phyloP scores from a whole-genome alignment of 768 basidiomycete species.

The Mycena filopes region DNA sequence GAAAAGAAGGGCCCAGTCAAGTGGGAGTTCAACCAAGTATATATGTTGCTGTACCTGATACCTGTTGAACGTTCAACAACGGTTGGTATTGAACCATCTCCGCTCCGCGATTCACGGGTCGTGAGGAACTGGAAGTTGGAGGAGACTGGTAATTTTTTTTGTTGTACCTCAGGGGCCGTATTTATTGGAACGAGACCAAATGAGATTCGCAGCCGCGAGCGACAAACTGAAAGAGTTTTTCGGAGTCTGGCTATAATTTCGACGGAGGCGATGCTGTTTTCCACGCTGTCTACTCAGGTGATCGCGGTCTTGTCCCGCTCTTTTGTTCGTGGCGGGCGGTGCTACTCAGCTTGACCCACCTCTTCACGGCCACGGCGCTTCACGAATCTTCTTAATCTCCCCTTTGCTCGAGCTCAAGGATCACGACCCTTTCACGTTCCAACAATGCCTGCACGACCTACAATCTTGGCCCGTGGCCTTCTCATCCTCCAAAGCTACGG shows the following conservation, averaged over 20 bases:
- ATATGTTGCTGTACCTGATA: neutral
- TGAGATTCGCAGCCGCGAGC: no score
- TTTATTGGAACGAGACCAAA: no score
- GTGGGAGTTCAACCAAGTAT: neutral
- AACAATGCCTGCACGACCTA: conserved; percentile 20
- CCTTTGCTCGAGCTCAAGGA: neutral
- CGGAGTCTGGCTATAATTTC: no score
- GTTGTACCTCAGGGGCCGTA: no score
- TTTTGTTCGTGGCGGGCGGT: neutral
- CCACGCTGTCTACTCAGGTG: no score
- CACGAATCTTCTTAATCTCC: neutral
- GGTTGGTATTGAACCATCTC: no score
- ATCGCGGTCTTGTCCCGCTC: neutral
- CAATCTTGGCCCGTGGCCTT: conserved; percentile 17
- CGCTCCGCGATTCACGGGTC: no score
- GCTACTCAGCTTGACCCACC: neutral
- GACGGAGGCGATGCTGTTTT: no score
- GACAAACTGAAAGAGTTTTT: no score
- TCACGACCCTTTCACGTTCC: conserved; percentile 19
- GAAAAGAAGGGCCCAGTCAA: neutral
- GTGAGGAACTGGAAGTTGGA: no score
- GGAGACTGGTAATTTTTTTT: no score
- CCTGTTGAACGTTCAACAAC: no score
- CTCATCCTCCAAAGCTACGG: conserved; percentile 33
- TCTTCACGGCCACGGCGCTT: neutral